These are phyloP conservation scores for Arabidopsis hybrid DNA, from an alignment of 441 rosid genomes.

Conservation along the genomic window DNA sequence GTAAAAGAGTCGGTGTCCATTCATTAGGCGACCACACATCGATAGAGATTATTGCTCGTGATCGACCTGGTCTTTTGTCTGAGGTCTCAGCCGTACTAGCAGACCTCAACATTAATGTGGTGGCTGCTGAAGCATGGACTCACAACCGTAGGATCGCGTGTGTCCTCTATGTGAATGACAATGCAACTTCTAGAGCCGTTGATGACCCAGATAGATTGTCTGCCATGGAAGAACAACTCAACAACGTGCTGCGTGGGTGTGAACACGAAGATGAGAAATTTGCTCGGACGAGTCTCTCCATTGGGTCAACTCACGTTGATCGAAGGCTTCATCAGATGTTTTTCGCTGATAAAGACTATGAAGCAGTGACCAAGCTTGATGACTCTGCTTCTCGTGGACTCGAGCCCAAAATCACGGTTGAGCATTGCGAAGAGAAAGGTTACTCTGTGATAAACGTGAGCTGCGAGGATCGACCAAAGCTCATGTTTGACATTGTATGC, in stretches of 20 bases:
- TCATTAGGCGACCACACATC: slow-evolving; percentile 84
- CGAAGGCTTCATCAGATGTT: slow-evolving; percentile 92
- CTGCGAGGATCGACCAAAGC: slow-evolving; percentile 87
- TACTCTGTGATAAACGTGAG: slow-evolving; percentile 75
- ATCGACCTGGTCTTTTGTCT: slow-evolving; percentile 89
- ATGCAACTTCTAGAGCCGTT: slow-evolving; percentile 59
- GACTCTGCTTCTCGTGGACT: slow-evolving; percentile 52
- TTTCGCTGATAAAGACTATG: slow-evolving; percentile 94
- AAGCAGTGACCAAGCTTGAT: slow-evolving; percentile 50
- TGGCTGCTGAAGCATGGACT: slow-evolving; percentile 96
- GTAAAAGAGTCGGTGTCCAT: slow-evolving; percentile 80
- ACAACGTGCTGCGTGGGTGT: slow-evolving; percentile 71
- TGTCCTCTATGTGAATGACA: slow-evolving; percentile 79
- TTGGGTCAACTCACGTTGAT: slow-evolving; percentile 89
- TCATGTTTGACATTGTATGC: slow-evolving; percentile 89
- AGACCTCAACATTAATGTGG: slow-evolving; percentile 79
- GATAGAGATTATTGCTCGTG: slow-evolving; percentile 84
- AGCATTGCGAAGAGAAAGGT: slow-evolving; percentile 75
- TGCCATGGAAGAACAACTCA: slow-evolving; percentile 80
- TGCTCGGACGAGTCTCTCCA: slow-evolving; percentile 71
- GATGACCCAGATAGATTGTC: slow-evolving; percentile 70
- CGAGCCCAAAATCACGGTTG: slow-evolving; percentile 68
- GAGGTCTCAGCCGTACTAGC: slow-evolving; percentile 87
- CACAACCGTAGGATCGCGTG: slow-evolving; percentile 86
- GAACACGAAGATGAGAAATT: slow-evolving; percentile 68